phyloP scores from a whole-genome alignment of 2,329 filamentous ascomycete genomes.

The Mollisiaceae sp. region DNA sequence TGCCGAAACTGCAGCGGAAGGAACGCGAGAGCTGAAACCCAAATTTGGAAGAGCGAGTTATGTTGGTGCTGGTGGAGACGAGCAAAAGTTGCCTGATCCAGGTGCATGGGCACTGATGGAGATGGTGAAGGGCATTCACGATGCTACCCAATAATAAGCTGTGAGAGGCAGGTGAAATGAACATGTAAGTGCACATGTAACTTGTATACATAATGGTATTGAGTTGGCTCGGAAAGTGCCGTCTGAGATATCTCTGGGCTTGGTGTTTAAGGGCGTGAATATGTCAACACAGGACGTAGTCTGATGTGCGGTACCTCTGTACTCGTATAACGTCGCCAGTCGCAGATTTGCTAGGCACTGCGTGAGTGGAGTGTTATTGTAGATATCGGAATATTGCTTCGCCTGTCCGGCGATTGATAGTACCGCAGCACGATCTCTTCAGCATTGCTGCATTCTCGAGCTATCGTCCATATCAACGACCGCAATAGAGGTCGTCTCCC shows the following conservation, averaged over 20 bases:
- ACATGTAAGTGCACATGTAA: neutral
- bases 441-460: neutral
- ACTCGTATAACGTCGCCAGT: neutral
- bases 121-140: slow-evolving; percentile 34
- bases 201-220: slow-evolving; percentile 3
- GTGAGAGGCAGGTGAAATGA: slow-evolving; percentile 1
- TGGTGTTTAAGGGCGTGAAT: neutral
- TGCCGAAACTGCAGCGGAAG: slow-evolving; percentile 53
- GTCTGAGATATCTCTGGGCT: neutral
- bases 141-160: slow-evolving; percentile 17
- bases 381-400: neutral
- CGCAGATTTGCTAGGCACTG: neutral
- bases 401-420: neutral
- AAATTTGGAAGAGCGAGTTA: slow-evolving; percentile 60
- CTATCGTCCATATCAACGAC: neutral
- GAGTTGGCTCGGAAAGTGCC: neutral
- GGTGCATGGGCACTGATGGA: slow-evolving; percentile 57
- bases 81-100: slow-evolving; percentile 56
- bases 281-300: neutral
- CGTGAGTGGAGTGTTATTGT: neutral
- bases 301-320: neutral
- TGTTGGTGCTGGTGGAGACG: slow-evolving; percentile 51
- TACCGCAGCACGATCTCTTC: neutral
- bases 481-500: neutral
- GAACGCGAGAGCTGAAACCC: slow-evolving; percentile 59